These are phyloP conservation scores for Mycena alexandri DNA, from an alignment of 768 basidiomycete genomes.

Conservation along the genomic window DNA sequence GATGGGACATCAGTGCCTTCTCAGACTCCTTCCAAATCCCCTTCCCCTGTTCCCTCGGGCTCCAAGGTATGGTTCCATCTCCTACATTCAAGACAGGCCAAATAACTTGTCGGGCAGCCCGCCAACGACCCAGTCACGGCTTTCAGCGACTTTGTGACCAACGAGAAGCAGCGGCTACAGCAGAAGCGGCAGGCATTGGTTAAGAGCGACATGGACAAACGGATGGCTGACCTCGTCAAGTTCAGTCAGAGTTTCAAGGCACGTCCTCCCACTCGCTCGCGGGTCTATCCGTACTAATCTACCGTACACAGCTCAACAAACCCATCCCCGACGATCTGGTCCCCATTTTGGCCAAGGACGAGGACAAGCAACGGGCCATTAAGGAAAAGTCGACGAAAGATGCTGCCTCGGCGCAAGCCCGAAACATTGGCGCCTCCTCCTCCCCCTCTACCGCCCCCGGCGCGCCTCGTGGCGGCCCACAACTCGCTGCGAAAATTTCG, in stretches of 20 bases:
- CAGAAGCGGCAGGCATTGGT: slow-evolving; percentile 91
- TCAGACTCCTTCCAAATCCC: slow-evolving; percentile 65
- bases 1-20: slow-evolving; percentile 68
- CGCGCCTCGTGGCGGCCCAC: slow-evolving; percentile 46
- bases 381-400: slow-evolving; percentile 81
- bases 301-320: slow-evolving; percentile 78
- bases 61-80: slow-evolving; percentile 60
- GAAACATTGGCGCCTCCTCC: slow-evolving; percentile 72
- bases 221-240: slow-evolving; percentile 91
- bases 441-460: slow-evolving; percentile 65
- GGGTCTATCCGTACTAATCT: slow-evolving; percentile 12
- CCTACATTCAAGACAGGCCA: background rate
- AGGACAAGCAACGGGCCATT: slow-evolving; percentile 88
- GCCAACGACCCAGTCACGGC: slow-evolving; percentile 83
- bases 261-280: slow-evolving; percentile 32
- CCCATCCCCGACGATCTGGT: slow-evolving; percentile 96
- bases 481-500: slow-evolving; percentile 44
- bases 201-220: slow-evolving; percentile 95
- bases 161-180: slow-evolving; percentile 89
- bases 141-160: slow-evolving; percentile 93
- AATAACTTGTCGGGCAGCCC: slow-evolving; percentile 56
- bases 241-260: slow-evolving; percentile 98
- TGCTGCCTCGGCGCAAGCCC: slow-evolving; percentile 73
- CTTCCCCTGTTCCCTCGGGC: slow-evolving; percentile 73
- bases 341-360: slow-evolving; percentile 92